These are phyloP conservation scores for Magnolia changhungtana DNA, from an alignment of 164 flowering plant genomes.

Conservation along the genomic window DNA sequence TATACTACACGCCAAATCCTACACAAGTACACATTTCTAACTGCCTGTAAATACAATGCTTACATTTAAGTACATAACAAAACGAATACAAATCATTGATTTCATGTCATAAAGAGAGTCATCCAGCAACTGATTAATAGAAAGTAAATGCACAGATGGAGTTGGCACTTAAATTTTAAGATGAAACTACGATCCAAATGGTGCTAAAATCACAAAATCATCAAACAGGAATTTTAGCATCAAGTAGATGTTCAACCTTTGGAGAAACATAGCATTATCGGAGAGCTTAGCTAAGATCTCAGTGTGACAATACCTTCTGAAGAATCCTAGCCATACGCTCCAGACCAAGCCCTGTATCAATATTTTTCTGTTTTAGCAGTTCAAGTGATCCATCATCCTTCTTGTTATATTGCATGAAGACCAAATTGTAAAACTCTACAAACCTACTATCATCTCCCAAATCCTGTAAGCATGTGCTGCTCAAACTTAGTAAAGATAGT, in stretches of 20 bases:
- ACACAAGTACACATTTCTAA: no score
- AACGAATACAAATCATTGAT: no score
- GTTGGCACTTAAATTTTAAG: background rate
- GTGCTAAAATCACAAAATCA: background rate
- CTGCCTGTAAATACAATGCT: no score
- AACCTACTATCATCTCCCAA: slow-evolving; percentile 91
- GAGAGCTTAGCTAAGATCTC: background rate
- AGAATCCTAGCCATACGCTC: slow-evolving; percentile 94
- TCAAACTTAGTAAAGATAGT: background rate
- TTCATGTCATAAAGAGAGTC: background rate
- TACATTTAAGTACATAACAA: no score
- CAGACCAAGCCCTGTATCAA: slow-evolving; percentile 92
- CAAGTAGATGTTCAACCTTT: background rate
- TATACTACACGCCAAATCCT: no score
- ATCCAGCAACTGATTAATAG: background rate
- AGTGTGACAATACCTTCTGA: slow-evolving; percentile 54
- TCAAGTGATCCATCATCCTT: slow-evolving; percentile 87
- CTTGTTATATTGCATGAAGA: slow-evolving; percentile 92
- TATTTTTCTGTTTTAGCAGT: slow-evolving; percentile 78
- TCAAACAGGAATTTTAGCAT: background rate
- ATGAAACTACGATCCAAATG: background rate
- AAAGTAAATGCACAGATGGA: no score
- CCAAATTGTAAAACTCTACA: slow-evolving; percentile 90
- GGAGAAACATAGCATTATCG: background rate
- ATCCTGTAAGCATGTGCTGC: slow-evolving; percentile 46